Conservation (phyloP, 2,329 filamentous ascomycete species). For the Fusarium armeniacum region DNA sequence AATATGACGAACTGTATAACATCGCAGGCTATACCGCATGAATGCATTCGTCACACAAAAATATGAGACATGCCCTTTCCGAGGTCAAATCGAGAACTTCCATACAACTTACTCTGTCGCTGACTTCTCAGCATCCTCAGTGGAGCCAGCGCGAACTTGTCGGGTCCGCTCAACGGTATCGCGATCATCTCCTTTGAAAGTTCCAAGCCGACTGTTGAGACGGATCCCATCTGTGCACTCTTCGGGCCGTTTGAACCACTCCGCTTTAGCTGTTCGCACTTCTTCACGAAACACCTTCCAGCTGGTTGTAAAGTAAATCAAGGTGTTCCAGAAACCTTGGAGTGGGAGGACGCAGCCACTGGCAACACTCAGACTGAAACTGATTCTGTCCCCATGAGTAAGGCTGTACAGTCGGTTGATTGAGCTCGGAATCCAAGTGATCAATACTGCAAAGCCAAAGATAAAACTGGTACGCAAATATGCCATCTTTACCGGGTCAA, state of each 20-base stretch:
- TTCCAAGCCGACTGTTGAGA: constrained; percentile 49
- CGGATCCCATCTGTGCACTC: constrained; percentile 38
- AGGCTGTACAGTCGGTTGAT: constrained; percentile 81
- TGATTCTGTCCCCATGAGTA: constrained; percentile 62
- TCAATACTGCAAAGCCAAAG: constrained; percentile 70
- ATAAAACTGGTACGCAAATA: constrained; percentile 73
- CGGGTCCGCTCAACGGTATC: constrained; percentile 44
- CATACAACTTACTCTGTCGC: constrained; percentile 2
- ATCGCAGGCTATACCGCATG: constrained; percentile 7
- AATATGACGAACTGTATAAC: neutral
- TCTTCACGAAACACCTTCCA: constrained; percentile 58
- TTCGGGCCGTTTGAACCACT: constrained; percentile 14
- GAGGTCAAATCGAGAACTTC: neutral
- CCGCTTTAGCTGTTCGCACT: constrained; percentile 33
- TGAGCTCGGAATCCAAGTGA: constrained; percentile 75
- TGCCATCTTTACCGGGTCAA: constrained; percentile 70
- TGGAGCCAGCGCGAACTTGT: constrained; percentile 15
- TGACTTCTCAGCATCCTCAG: constrained; percentile 9
- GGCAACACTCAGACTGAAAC: constrained; percentile 76
- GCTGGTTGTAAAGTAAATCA: constrained; percentile 80
- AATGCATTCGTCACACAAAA: constrained; percentile 3
- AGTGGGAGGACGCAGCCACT: constrained; percentile 80
- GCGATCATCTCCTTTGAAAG: constrained; percentile 37
- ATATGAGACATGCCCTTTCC: neutral
- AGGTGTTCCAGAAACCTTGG: constrained; percentile 84